Evolutionary conservation across 208 protist genomes (phyloP).

Genomic region (Wallacemonas sp.): DNA sequence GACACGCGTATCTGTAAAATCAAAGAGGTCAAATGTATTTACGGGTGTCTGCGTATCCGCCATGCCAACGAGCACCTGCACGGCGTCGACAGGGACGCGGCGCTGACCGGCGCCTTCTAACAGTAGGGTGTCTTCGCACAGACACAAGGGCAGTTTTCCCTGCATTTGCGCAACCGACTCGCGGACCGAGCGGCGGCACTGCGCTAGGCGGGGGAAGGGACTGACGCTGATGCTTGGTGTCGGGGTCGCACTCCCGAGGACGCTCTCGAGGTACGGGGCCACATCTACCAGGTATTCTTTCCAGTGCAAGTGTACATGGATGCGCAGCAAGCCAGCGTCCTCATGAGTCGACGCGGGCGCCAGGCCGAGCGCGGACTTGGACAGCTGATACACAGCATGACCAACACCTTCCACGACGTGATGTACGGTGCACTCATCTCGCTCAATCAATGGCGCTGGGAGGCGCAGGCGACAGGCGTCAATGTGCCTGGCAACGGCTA

Average conservation of each 20-base stretch:
- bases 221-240: neutral
- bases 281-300: neutral
- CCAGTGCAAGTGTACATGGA: neutral
- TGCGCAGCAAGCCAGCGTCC: neutral
- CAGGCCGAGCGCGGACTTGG: neutral
- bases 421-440: conserved; percentile 1
- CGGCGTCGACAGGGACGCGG: neutral
- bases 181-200: neutral
- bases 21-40: neutral
- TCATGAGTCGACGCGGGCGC: neutral
- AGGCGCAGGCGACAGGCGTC: conserved; percentile 4
- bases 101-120: neutral
- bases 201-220: neutral
- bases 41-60: neutral
- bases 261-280: neutral
- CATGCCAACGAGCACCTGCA: neutral
- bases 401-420: neutral
- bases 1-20: neutral
- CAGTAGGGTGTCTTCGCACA: conserved; percentile 5
- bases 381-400: neutral
- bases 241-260: neutral
- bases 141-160: neutral
- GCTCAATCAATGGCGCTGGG: neutral
- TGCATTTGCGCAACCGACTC: neutral
- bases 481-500: neutral